phyloP scores from a whole-genome alignment of 805 yeast species.

The Clavispora fructus region DNA sequence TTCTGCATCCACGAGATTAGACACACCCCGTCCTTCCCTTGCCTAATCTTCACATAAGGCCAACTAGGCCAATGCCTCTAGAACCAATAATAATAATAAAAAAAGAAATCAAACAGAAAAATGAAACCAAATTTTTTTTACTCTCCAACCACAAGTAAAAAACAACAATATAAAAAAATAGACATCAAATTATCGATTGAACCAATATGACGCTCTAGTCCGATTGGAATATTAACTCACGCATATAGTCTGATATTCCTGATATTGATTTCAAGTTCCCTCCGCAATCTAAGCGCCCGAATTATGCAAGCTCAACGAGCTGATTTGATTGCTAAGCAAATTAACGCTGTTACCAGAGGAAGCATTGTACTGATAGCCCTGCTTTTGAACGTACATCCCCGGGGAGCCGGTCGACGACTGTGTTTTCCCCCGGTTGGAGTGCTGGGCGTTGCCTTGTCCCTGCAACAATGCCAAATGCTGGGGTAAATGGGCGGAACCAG shows the following conservation, averaged over 20 bases:
- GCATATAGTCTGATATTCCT: not conserved
- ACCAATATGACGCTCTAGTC: not conserved
- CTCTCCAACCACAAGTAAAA: not conserved
- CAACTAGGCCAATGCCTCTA: not conserved
- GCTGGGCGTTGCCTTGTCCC: conserved; percentile 4
- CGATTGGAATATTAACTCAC: not conserved
- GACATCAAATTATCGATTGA: not conserved
- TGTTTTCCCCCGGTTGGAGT: conserved; percentile 10
- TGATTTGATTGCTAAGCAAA: conserved; percentile 25
- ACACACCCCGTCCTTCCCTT: not conserved
- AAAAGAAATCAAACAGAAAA: not conserved
- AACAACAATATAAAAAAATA: no score
- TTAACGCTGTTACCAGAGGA: not conserved
- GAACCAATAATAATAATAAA: not conserved
- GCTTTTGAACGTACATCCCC: conserved; percentile 7
- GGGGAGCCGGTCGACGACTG: conserved; percentile 14
- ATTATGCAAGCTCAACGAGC: conserved; percentile 18
- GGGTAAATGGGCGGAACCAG: conserved; percentile 12
- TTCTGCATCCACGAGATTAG: not conserved
- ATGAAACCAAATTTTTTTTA: not conserved
- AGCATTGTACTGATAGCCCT: conserved; percentile 6
- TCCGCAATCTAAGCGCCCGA: conserved; percentile 1
- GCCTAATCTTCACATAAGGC: not conserved
- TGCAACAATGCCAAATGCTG: conserved; percentile 21
- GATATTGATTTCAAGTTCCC: not conserved